A percentile compares a stretch with the other conserved stretches of the same genome.
Conservation (phyloP, 2,329 filamentous ascomycete genomes). For the Phialemonium atrogriseum region DNA sequence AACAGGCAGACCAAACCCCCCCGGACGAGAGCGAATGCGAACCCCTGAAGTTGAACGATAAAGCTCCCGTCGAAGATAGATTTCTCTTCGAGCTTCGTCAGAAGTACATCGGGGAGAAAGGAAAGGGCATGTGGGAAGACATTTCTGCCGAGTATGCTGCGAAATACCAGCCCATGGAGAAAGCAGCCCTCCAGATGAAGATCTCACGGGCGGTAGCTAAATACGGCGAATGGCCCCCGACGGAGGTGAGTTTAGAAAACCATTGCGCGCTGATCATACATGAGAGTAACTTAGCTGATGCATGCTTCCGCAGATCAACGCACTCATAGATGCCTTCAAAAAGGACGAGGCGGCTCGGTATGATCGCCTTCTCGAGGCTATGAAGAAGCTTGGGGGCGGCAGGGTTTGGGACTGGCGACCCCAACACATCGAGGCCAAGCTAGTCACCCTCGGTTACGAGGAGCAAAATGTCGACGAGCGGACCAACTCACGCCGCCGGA, state of each 20-base stretch:
- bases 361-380: conserved; percentile 30
- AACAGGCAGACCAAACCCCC: conserved; percentile 1
- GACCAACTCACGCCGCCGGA: conserved; percentile 31
- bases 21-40: conserved; percentile 11
- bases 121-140: conserved; percentile 50
- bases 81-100: conserved; percentile 42
- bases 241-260: conserved; percentile 40
- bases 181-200: conserved; percentile 49
- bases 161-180: conserved; percentile 25
- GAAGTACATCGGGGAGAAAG: conserved; percentile 35
- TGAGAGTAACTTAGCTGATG: neutral
- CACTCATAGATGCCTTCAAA: conserved; percentile 30
- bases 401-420: conserved; percentile 41
- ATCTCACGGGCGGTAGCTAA: conserved; percentile 41
- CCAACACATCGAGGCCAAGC: conserved; percentile 39
- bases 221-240: conserved; percentile 37
- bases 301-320: conserved; percentile 29
- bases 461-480: conserved; percentile 33
- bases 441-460: conserved; percentile 39
- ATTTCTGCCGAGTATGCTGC: conserved; percentile 37
- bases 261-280: no score
- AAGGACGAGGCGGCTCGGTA: conserved; percentile 35
- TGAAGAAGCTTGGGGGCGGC: conserved; percentile 42
- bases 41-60: conserved; percentile 28
- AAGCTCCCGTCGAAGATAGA: conserved; percentile 38